Percentiles rank a stretch among this genome's conserved stretches.
Evolutionary conservation across 139 green algal genomes (phyloP).

Genomic region (Picochlorum sp.): DNA sequence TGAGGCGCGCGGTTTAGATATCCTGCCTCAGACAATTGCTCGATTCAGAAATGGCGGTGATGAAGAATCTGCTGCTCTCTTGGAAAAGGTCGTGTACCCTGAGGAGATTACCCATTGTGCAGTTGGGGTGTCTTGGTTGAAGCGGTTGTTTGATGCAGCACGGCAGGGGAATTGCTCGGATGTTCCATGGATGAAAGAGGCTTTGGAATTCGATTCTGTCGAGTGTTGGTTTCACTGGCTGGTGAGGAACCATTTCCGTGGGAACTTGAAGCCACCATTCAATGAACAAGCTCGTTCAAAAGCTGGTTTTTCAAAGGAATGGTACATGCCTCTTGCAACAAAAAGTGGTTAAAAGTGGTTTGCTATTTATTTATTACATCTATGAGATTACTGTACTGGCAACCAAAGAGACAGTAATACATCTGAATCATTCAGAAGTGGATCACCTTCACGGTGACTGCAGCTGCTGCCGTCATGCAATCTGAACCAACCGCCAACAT

Average conservation of each 20-base stretch:
- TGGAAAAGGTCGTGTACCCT: conserved; percentile 69
- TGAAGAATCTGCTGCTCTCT: conserved; percentile 42
- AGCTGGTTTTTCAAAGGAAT: conserved; percentile 60
- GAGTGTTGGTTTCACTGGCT: conserved; percentile 70
- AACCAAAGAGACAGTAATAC: no score
- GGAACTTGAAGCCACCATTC: conserved; percentile 74
- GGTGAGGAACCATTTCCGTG: conserved; percentile 62
- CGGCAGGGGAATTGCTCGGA: not conserved
- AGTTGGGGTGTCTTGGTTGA: conserved; percentile 76
- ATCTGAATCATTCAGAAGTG: no score
- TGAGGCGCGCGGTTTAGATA: conserved; percentile 73
- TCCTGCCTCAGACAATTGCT: conserved; percentile 77
- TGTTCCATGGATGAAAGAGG: conserved; percentile 39
- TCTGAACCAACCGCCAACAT: conserved; percentile 6
- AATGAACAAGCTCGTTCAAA: conserved; percentile 63
- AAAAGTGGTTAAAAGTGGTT: not conserved
- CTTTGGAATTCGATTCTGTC: conserved; percentile 31
- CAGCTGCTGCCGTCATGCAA: not conserved
- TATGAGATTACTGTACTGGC: not conserved
- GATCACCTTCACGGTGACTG: no score
- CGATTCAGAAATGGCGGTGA: conserved; percentile 67
- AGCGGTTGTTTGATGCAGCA: conserved; percentile 45
- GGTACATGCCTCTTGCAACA: conserved; percentile 48
- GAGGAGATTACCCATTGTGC: conserved; percentile 88
- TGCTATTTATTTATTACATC: conserved; percentile 1